Percentiles rank a stretch among this genome's conserved stretches.
Conservation (phyloP, 768 basidiomycete species). For the Lactarius vividus region DNA sequence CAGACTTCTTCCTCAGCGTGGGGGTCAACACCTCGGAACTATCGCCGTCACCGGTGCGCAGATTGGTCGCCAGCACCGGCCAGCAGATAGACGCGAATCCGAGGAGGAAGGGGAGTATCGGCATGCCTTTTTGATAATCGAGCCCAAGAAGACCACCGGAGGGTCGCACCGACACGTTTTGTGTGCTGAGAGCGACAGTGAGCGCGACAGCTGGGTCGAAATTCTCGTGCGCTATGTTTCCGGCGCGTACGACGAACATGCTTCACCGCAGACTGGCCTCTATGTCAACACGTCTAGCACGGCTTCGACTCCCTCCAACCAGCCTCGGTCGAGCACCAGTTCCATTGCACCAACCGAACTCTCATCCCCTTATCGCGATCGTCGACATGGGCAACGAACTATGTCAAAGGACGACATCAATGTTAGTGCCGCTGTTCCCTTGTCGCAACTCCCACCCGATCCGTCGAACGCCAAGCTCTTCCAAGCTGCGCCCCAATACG, state of each 20-base stretch:
- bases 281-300: constrained; percentile 27
- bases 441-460: constrained; percentile 56
- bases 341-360: constrained; percentile 44
- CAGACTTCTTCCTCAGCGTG: constrained; percentile 52
- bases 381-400: constrained; percentile 34
- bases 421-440: constrained; percentile 52
- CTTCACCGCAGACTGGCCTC: constrained; percentile 22
- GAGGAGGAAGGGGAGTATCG: constrained; percentile 93
- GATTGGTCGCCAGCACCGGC: constrained; percentile 90
- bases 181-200: constrained; percentile 93
- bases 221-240: constrained; percentile 86
- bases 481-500: constrained; percentile 40
- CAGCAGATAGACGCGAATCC: constrained; percentile 46
- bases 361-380: constrained; percentile 29
- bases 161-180: constrained; percentile 84
- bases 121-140: constrained; percentile 97
- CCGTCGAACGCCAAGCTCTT: constrained; percentile 57
- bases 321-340: constrained; percentile 58
- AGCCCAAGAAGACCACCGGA: constrained; percentile 70
- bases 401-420: constrained; percentile 60
- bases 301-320: constrained; percentile 34
- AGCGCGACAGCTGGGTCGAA: constrained; percentile 93
- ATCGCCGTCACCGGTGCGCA: constrained; percentile 90
- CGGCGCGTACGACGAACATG: constrained; percentile 68
- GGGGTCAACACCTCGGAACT: constrained; percentile 87